Conservation (phyloP, 306 rosid species). For the Mimosa pudica region DNA sequence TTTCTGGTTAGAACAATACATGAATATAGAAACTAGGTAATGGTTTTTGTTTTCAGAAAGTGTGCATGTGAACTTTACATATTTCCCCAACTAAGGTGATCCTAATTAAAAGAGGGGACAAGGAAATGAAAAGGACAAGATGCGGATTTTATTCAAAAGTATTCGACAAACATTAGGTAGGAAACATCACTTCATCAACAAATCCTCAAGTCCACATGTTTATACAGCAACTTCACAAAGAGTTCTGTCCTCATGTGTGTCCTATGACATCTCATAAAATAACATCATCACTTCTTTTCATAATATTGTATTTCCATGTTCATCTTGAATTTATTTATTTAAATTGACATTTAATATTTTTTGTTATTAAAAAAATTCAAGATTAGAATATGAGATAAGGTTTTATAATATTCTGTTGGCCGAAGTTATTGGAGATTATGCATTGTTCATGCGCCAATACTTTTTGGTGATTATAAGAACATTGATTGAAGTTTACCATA, state of each 20-base stretch:
- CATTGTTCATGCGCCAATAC: not conserved
- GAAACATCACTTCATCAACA: not conserved
- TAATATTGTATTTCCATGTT: not conserved
- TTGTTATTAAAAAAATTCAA: not conserved
- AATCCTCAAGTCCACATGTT: not conserved
- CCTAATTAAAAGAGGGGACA: not conserved
- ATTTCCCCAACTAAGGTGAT: not conserved
- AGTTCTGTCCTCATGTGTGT: not conserved
- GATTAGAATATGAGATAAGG: not conserved
- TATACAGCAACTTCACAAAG: not conserved
- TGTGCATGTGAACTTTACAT: not conserved
- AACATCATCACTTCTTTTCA: not conserved
- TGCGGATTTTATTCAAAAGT: not conserved
- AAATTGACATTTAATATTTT: not conserved
- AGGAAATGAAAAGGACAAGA: not conserved
- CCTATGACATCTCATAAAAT: not conserved
- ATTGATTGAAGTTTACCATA: not conserved
- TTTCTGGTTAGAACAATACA: too few relatives aligned
- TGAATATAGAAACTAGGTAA: too few relatives aligned
- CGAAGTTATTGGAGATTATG: not conserved
- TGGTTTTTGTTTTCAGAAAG: not conserved
- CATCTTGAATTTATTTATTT: not conserved
- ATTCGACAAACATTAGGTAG: not conserved
- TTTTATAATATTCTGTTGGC: not conserved
- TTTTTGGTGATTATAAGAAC: not conserved